A percentile compares a stretch with the other conserved stretches of the same genome.
Conservation (phyloP, 352 stramenopile species). For the Phytophthora boehmeriae region DNA sequence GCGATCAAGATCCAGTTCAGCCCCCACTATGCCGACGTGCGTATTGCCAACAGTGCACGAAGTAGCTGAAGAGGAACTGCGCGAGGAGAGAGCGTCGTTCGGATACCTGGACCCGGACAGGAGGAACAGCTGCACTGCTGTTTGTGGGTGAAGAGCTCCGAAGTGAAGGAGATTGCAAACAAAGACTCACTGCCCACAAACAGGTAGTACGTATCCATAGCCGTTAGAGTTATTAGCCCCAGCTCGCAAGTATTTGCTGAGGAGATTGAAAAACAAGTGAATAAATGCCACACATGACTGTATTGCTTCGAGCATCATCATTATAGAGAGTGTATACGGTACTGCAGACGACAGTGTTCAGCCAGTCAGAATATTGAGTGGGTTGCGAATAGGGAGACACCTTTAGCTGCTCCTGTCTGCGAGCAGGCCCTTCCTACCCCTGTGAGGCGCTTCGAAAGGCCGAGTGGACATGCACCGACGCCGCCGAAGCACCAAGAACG, state of each 20-base stretch:
- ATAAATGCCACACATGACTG: too few species aligned
- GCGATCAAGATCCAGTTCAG: constrained; percentile 28
- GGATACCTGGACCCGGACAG: constrained; percentile 16
- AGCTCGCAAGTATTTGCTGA: not conserved
- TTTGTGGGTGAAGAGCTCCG: constrained; percentile 21
- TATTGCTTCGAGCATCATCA: too few species aligned
- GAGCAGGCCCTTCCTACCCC: too few species aligned
- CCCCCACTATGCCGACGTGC: constrained; percentile 12
- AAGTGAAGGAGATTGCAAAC: not conserved
- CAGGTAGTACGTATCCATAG: not conserved
- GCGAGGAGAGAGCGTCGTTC: constrained; percentile 9
- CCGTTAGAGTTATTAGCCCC: not conserved
- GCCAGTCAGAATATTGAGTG: too few species aligned
- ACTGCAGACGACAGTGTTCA: too few species aligned
- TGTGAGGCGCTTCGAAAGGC: not conserved
- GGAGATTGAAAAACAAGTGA: not conserved
- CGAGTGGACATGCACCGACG: constrained; percentile 34
- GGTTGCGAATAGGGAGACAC: too few species aligned
- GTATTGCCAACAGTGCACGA: constrained; percentile 28
- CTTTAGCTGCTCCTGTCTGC: too few species aligned
- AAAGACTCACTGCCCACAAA: not conserved
- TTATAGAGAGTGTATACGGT: too few species aligned
- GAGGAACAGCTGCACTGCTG: constrained; percentile 33
- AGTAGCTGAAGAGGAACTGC: constrained; percentile 29
- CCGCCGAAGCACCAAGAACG: constrained; percentile 37